Evolutionary conservation across 495 filamentous ascomycete genomes (phyloP).

Genomic region (Oidiodendron maius): DNA sequence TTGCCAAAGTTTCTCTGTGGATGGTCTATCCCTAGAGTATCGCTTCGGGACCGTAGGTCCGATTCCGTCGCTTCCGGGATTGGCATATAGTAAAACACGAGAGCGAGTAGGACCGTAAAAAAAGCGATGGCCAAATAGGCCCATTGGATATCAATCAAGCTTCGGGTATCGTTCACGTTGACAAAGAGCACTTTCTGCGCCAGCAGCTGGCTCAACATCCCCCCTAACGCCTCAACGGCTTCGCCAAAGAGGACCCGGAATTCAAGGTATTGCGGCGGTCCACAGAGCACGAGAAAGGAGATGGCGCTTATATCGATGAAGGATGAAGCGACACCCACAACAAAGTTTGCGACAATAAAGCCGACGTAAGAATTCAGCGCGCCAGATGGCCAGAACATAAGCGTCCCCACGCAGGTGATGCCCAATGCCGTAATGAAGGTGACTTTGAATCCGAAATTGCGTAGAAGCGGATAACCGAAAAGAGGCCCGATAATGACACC

Average conservation of each 20-base stretch:
- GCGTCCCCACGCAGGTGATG: conserved; percentile 52
- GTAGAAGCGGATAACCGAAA: conserved; percentile 56
- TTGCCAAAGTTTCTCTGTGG: conserved; percentile 20
- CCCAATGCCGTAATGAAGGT: conserved; percentile 51
- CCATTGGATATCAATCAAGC: conserved; percentile 64
- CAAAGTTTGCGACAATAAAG: conserved; percentile 56
- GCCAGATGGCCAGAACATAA: conserved; percentile 61
- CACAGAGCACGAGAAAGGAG: conserved; percentile 55
- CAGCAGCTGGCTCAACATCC: conserved; percentile 58
- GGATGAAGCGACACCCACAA: conserved; percentile 57
- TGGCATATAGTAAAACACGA: conserved; percentile 49
- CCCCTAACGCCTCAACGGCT: conserved; percentile 59
- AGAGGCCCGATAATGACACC: conserved; percentile 57
- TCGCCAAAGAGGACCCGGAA: conserved; percentile 59
- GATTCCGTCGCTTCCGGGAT: conserved; percentile 42
- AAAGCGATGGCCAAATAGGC: conserved; percentile 66
- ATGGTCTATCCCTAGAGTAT: conserved; percentile 25
- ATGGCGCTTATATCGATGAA: conserved; percentile 59
- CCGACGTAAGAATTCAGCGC: conserved; percentile 52
- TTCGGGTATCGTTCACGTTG: conserved; percentile 22
- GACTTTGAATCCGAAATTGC: conserved; percentile 46
- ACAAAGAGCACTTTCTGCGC: conserved; percentile 63
- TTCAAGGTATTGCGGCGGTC: conserved; percentile 41
- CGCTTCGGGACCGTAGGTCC: conserved; percentile 37
- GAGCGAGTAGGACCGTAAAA: conserved; percentile 55